Evolutionary conservation across 768 basidiomycete genomes (phyloP), one percentile per base, ranked within the genome.

Genomic region (Boletus rubescentipes): DNA sequence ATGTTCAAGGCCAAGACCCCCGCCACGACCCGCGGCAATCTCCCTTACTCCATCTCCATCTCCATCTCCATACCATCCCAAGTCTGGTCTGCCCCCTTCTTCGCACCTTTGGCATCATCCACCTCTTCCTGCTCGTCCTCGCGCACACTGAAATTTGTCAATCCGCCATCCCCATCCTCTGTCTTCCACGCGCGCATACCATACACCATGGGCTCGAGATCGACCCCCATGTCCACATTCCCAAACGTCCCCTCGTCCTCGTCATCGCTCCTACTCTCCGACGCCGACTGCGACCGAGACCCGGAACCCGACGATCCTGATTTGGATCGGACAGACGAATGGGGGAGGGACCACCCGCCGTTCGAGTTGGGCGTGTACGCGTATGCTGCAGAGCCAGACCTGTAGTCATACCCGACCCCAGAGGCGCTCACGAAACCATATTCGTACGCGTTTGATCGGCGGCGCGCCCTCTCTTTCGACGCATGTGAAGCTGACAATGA

Each of bases 31-130:
- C 16, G 23, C n/a, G 8, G 18, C 26, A 12, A 32, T 10, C 40
- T 1, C 16, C 36, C 18, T 30, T 39, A 61, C 21, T 70, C 67
- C 67, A 69, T 69, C 26, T 67, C 68, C 67, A 70, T 70, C 2
- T 72, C 88, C 83, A 89, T 87, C 54, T 79, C 78, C 72, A 74
- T 70, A 46, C 79, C 72, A 48, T 76, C 72, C 74, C 72, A 78
- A 61, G 60, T 61, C 54, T 61, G 59, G 51, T 55, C 48, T 35
- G n/a, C 21, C n/a, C 16, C 48, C 36, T 40, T 57, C 49, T 55
- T 46, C 59, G 29, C 15, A 18, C 6, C 9, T 30, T 35, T 41
- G 12, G 26, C 46, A 2, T 30, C 44, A 32, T 42, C 54, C 5
- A 4, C 20, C 1, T 40, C 36, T 20, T 42, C 59, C 8, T 41